Base-by-base conservation (phyloP, 306 rosid species). In the Cucumis hystrix region DNA sequence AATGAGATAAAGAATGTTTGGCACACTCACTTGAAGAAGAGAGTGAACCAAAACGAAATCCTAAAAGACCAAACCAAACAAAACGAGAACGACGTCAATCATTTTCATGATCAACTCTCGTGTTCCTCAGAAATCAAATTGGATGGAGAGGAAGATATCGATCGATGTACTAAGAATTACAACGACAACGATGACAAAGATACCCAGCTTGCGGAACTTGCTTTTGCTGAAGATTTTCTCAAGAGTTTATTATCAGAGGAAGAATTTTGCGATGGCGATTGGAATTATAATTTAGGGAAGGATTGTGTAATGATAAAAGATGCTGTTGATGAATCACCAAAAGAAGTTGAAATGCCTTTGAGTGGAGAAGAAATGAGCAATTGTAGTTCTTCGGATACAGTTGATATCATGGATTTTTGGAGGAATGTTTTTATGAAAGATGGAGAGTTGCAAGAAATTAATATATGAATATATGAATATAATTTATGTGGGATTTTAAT, bases 11-110 rank as follows among this genome's bases (percentile, higher is more conserved):
- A 94, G 79, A 94, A 94, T 63, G 96, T 94, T 16, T 94, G 98
- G 98, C 94, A 94, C 83, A 91, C 98, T 52, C 96, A 90, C 68
- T 80, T 94, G 81, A 94, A 94, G 83, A 94, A 90, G 84, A 94
- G 86, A 81, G 77, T 90, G 57, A 86, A 78, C 47, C 85, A 83
- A 56, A 12, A 76, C 77, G 62, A 80, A 49, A 73, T 75, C 9
- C 30, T 28, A 45, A 12, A 52, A 58, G 58, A 43, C 6, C 76
- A 30, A 4, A 25, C 18, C 18, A 72, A 60, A 61, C 56, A 8
- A 61, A 78, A 47, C 54, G 3, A 81, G 68, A 74, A 81, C 49
- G 21, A 45, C 2, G 9, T 15, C 28, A 37, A 51, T 41, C 11
- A 71, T 49, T 2, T 2, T 41, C 17, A 52, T 74, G 57, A 67